Evolutionary conservation across 768 basidiomycete species (phyloP), one percentile per base, ranked within the genome.

Genomic region (Amylocystis lapponica): DNA sequence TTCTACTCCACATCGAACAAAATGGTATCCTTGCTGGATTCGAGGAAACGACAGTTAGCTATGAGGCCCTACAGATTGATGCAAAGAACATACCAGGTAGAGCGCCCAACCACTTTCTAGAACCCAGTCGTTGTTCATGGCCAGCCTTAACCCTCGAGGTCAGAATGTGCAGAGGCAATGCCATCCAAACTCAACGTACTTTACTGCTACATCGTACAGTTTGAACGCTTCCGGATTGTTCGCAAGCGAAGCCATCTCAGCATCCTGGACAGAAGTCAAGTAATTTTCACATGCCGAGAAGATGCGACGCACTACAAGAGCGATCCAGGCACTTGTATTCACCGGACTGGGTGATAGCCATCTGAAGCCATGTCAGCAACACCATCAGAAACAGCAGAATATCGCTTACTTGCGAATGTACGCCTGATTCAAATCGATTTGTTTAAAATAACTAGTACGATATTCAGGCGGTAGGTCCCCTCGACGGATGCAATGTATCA

Each of bases 291-390:
- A 29, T 25, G 13, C 25, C 26, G 29, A 32, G 2, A 36, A 39
- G 21, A 0, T 12, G 5, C 3, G 8, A 46, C 45, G 4, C 60
- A 82, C 82, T 32, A 87, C 73, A 11, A 87, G 69, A 2, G 79
- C 75, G 26, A 82, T 66, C 85, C 83, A 86, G 14, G 79, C 72
- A 47, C 75, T 77, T 16, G 68, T 75, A 55, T 85, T 87, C 21
- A 82, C 75, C 9, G 83, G 79, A 50, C 81, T 81, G 1, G 82
- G 74, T 0, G 81, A 79, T 8, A 79, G 54, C 85, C 85, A 87
- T 48, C 82, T 83, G 36, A 3, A 27, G 31, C n/a, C 19, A 14
- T 11, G 5, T 8, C 5, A 11, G 35, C 27, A 14, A 34, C 26
- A 10, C 13, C 11, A 23, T 13, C 19, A 37, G 4, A 16, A 34